A percentile compares a stretch with the other conserved stretches of the same genome.
Evolutionary conservation across 176 grass and related monocot genomes (phyloP).

Genomic region (Poa annua): DNA sequence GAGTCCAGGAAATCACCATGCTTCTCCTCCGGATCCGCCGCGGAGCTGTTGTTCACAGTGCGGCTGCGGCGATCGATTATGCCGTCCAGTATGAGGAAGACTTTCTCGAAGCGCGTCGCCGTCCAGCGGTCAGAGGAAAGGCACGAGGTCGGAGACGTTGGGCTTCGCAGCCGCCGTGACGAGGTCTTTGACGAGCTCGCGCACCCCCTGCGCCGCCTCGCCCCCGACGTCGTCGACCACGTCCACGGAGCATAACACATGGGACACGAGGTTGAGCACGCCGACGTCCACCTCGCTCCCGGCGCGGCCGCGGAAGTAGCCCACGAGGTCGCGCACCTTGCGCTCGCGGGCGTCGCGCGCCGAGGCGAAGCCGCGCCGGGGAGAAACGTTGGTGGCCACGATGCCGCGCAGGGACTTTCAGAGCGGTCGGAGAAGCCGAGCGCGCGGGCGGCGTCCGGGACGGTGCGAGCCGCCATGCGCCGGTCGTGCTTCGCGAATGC

Average conservation of each 20-base stretch:
- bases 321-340: conserved; percentile 26
- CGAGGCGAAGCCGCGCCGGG: no score
- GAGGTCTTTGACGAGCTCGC: neutral
- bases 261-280: conserved; percentile 44
- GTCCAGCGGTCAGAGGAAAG: conserved; percentile 35
- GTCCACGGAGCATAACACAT: conserved; percentile 37
- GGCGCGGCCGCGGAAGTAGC: neutral
- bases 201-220: conserved; percentile 26
- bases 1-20: conserved; percentile 47
- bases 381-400: conserved; percentile 39
- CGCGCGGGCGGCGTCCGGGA: conserved; percentile 10
- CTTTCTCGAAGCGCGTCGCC: neutral
- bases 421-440: conserved; percentile 4
- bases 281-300: neutral
- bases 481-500: no score
- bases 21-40: neutral
- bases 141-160: conserved; percentile 47
- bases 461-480: no score
- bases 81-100: conserved; percentile 13
- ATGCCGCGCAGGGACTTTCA: conserved; percentile 44
- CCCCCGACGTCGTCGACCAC: conserved; percentile 30
- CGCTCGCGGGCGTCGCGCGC: conserved; percentile 28
- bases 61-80: conserved; percentile 39
- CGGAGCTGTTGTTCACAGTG: neutral
- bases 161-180: neutral